These are phyloP conservation scores for Talaromyces sp. DNA, from an alignment of 2,329 filamentous ascomycete genomes.

Conservation along the genomic window DNA sequence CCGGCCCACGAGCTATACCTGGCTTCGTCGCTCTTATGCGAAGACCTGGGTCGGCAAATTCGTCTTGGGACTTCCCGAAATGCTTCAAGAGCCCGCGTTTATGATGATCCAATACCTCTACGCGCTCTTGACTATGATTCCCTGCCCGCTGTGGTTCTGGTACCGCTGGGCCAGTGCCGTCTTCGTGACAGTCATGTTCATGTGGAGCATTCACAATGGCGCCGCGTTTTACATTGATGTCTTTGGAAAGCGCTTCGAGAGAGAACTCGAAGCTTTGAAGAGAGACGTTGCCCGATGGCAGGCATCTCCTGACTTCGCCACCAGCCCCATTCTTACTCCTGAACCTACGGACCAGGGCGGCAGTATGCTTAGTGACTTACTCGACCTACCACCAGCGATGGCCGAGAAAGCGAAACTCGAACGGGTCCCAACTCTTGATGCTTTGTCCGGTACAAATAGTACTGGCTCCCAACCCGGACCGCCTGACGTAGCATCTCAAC, in stretches of 20 bases:
- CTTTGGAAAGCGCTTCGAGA: conserved; percentile 94
- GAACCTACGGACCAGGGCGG: conserved; percentile 18
- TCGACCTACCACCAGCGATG: conserved; percentile 10
- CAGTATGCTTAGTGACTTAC: conserved; percentile 16
- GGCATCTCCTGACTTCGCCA: conserved; percentile 29
- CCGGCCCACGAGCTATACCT: conserved; percentile 93
- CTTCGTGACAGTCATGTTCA: conserved; percentile 79
- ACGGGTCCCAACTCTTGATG: conserved; percentile 31
- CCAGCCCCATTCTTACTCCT: conserved; percentile 24
- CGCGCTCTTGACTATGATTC: conserved; percentile 86
- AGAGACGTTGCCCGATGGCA: conserved; percentile 89
- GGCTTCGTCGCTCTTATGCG: conserved; percentile 86
- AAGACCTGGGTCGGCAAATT: conserved; percentile 83
- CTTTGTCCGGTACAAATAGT: conserved; percentile 20
- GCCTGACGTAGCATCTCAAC: conserved; percentile 8
- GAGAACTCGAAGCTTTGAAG: conserved; percentile 84
- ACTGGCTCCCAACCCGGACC: conserved; percentile 18
- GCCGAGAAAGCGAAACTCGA: conserved; percentile 25
- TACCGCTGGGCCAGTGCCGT: conserved; percentile 69
- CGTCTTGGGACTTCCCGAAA: conserved; percentile 69
- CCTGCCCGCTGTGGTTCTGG: conserved; percentile 92
- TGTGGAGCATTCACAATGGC: conserved; percentile 94
- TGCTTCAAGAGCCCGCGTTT: conserved; percentile 80
- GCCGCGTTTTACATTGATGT: conserved; percentile 98
- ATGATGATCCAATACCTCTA: conserved; percentile 95